Evolutionary conservation across 345 rosid genomes (phyloP).

Genomic region (Citrus medica): DNA sequence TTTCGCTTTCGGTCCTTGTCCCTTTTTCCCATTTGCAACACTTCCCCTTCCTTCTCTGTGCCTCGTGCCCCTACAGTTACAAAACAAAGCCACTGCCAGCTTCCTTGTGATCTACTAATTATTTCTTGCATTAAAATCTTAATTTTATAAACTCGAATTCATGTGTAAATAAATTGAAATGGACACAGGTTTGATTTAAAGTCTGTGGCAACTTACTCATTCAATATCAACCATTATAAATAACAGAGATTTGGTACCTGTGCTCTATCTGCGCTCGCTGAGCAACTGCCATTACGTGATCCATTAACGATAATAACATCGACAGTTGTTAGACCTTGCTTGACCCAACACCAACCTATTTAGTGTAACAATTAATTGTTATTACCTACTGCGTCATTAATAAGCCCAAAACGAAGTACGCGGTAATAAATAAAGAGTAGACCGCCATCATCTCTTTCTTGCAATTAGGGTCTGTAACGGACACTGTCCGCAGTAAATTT

Average conservation of each 20-base stretch:
- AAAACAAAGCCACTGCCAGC: not conserved
- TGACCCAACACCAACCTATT: not conserved
- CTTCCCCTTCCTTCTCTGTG: not conserved
- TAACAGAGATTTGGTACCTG: not conserved
- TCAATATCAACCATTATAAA: not conserved
- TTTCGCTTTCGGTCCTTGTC: conserved; percentile 19
- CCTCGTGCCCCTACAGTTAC: not conserved
- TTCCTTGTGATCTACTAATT: not conserved
- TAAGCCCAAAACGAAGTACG: not conserved
- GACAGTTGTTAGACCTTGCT: not conserved
- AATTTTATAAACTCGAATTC: not conserved
- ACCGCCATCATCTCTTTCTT: too few species aligned
- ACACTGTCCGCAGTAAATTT: too few species aligned
- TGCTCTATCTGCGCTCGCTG: not conserved
- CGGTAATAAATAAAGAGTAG: not conserved
- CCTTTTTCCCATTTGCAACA: not conserved
- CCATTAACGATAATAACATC: not conserved
- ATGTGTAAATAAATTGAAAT: not conserved
- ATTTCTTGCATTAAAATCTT: too few species aligned
- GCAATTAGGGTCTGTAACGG: too few species aligned
- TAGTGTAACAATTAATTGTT: not conserved
- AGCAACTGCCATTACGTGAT: not conserved
- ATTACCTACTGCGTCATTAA: not conserved
- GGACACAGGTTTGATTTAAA: not conserved
- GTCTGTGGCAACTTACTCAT: not conserved